phyloP scores from a whole-genome alignment of 2,329 filamentous ascomycete genomes.

The Pestalotiopsis sp. region DNA sequence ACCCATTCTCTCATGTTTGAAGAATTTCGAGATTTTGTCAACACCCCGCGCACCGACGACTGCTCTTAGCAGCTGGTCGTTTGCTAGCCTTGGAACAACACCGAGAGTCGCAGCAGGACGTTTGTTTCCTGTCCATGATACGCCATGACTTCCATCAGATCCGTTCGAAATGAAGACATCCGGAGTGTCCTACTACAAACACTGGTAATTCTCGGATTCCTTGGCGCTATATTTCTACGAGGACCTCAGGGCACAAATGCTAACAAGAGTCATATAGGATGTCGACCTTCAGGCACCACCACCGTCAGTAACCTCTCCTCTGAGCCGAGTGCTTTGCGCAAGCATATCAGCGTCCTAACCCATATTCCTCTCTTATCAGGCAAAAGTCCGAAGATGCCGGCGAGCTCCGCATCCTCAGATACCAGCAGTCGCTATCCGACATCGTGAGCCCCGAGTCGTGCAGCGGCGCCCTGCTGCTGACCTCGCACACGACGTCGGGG shows the following conservation, averaged over 20 bases:
- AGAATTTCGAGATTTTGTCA: neutral
- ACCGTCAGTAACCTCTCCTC: neutral
- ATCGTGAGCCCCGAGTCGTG: neutral
- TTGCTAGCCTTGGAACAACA: neutral
- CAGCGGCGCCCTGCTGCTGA: neutral
- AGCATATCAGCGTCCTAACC: neutral
- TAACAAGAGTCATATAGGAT: neutral
- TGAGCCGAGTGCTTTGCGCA: neutral
- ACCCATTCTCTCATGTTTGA: neutral
- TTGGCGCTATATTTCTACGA: neutral
- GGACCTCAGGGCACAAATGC: neutral
- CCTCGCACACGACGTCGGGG: constrained; percentile 29
- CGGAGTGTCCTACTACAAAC: neutral
- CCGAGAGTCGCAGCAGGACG: neutral
- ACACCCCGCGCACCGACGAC: neutral
- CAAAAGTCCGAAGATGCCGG: neutral
- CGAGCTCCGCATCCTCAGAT: neutral
- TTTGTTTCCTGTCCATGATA: neutral
- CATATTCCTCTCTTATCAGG: neutral
- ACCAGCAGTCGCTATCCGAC: neutral
- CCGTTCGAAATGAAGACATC: neutral
- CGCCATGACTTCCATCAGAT: neutral
- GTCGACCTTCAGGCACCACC: neutral
- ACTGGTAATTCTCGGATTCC: neutral
- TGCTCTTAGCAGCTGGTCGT: neutral